Evolutionary conservation across 768 basidiomycete species (phyloP), one percentile per base, ranked within the genome.

Genomic region (Lactifluus pinguis): DNA sequence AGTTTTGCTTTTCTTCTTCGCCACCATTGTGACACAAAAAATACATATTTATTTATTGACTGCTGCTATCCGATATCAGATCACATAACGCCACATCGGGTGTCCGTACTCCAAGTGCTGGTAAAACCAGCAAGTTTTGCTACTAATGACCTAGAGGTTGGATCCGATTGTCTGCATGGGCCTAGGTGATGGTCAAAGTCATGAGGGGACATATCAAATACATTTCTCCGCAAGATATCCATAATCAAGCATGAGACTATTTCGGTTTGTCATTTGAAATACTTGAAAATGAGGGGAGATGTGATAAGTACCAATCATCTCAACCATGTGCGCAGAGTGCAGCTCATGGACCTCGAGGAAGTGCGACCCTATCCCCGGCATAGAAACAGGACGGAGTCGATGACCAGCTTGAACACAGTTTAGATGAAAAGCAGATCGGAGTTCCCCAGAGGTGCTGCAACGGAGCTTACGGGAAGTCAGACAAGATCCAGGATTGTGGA

Each of bases 191-290:
- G 44, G 45, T 65, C 57, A 42, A 63, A 60, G 29, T 64, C 58
- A n/a, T 56, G 55, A 1, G 58, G 53, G 17, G 57, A 55, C 14
- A 65, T 32, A 19, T 56, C 21, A 53, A 65, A 63, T 7, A 57
- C 49, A 49, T 65, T 64, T 41, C 62, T 64, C 17, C 64, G 58
- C 19, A 65, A 45, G 13, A 65, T 60, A 49, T 65, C 62, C 57
- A 65, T 64, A 15, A 65, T 55, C 47, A 65, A 44, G n/a, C 62
- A 65, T 3, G 64, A 64, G 8, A 59, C 62, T 64, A 29, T 17
- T 14, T 10, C 13, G 17, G 7, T 34, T 25, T 38, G 29, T 56
- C 49, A 53, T 58, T 17, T 21, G 21, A 13, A 30, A 52, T 30
- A 6, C 10, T 39, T 14, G n/a, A 3, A 3, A 11, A 45, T 6